phyloP scores from a whole-genome alignment of 495 filamentous ascomycete species.

The Bryoglossum gracile region DNA sequence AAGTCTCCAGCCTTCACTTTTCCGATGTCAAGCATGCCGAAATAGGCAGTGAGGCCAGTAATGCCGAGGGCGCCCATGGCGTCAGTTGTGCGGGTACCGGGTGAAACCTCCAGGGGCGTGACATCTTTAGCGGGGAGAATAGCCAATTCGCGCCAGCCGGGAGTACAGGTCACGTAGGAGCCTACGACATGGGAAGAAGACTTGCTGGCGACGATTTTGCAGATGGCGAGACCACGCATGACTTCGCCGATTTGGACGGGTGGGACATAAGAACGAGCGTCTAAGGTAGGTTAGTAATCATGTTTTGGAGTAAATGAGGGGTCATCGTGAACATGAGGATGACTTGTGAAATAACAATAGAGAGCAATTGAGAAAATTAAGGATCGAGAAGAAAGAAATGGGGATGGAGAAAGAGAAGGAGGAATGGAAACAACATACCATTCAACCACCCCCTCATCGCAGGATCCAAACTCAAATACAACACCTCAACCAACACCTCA shows the following conservation, averaged over 20 bases:
- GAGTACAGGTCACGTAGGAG: slow-evolving; percentile 41
- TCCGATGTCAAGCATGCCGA: slow-evolving; percentile 54
- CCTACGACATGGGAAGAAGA: slow-evolving; percentile 41
- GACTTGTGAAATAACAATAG: too few species aligned
- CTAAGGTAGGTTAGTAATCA: slow-evolving; percentile 27
- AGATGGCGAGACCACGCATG: slow-evolving; percentile 59
- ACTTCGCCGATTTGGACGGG: slow-evolving; percentile 58
- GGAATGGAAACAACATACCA: slow-evolving; percentile 23
- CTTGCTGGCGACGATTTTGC: slow-evolving; percentile 40
- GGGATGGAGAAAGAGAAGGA: not conserved
- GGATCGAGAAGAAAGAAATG: too few species aligned
- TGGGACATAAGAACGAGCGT: slow-evolving; percentile 57
- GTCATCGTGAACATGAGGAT: too few species aligned
- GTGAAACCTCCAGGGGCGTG: slow-evolving; percentile 35
- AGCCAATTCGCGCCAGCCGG: slow-evolving; percentile 59
- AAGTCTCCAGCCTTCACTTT: slow-evolving; percentile 50
- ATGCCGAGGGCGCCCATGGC: slow-evolving; percentile 50
- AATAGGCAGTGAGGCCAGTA: slow-evolving; percentile 61
- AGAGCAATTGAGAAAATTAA: too few species aligned
- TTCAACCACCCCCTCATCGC: slow-evolving; percentile 74
- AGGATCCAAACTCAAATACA: slow-evolving; percentile 72
- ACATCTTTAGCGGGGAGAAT: slow-evolving; percentile 37
- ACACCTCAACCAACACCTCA: slow-evolving; percentile 55
- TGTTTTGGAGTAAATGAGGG: not conserved
- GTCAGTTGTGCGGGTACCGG: slow-evolving; percentile 46